Evolutionary conservation across 768 basidiomycete species (phyloP).

Genomic region (Daedaleopsis sinensis): DNA sequence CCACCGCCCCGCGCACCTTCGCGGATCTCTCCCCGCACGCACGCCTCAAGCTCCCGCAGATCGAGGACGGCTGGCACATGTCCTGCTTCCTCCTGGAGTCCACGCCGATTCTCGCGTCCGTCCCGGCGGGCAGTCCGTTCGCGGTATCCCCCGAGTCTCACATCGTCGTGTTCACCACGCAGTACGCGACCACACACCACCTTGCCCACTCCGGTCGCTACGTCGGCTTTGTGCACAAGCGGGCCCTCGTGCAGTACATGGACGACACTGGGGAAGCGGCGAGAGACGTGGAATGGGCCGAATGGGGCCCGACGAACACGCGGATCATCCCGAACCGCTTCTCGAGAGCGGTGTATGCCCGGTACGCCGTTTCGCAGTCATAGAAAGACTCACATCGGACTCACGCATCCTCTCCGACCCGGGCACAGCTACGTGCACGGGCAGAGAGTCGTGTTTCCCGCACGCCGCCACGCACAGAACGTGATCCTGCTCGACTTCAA

Average conservation of each 20-base stretch:
- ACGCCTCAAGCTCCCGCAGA: conserved; percentile 8
- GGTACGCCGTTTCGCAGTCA: conserved; percentile 27
- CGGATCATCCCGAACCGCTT: conserved; percentile 34
- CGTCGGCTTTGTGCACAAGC: conserved; percentile 35
- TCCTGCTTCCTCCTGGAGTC: conserved; percentile 11
- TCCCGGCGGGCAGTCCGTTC: conserved; percentile 31
- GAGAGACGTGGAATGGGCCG: conserved; percentile 34
- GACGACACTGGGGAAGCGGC: not conserved
- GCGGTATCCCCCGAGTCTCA: conserved; percentile 20
- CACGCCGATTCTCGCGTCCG: conserved; percentile 2
- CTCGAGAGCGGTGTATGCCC: not conserved
- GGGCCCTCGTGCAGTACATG: conserved; percentile 26
- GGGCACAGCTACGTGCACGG: conserved; percentile 43
- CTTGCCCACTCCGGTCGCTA: conserved; percentile 14
- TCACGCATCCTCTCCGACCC: not conserved
- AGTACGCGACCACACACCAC: conserved; percentile 21
- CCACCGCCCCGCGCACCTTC: not conserved
- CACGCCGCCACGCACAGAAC: not conserved
- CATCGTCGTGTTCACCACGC: conserved; percentile 31
- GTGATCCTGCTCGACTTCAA: conserved; percentile 36
- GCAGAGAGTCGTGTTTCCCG: conserved; percentile 37
- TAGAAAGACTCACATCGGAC: too few species aligned
- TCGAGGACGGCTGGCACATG: conserved; percentile 11
- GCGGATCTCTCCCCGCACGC: not conserved
- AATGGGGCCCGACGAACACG: conserved; percentile 41